Base-by-base conservation (phyloP, 2,329 filamentous ascomycete species). In the Fusarium sp. region DNA sequence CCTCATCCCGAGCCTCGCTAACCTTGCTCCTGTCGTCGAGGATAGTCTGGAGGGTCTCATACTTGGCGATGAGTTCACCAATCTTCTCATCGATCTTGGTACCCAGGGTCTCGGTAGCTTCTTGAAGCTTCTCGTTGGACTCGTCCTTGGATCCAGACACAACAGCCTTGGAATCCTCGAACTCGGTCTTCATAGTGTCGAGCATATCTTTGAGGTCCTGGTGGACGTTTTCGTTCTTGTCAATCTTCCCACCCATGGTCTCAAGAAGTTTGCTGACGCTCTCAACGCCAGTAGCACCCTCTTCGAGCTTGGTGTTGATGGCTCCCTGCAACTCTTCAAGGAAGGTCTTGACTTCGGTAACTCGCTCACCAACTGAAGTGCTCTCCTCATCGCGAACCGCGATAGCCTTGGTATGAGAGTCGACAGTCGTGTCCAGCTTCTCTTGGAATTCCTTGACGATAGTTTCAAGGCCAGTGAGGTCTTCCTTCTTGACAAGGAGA, bases 341-440 rank as follows among this genome's bases (percentile, higher is more conserved):
- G 73, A 94, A 89, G 1, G 83, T 81, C 81, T 93, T 95, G 75
- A 97, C 89, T 72, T 94, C 93, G 2, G 88, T 87, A 17, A 98
- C 91, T 58, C 91, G 91, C 63, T 95, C 91, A 15, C 91, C 87
- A 24, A 97, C 88, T 15, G 89, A 90, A 22, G 91, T 90, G 55
- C 93, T 94, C 77, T 98, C 95, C 44, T 91, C 88, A 75, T 95
- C 94, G 26, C 94, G 91, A 62, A 95, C 91, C 54, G 96, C 93
- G 45, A 96, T 91, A 1, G 92, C 91, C 79, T 93, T 93, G 3
- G 89, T 89, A 17, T 91, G 94, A 24, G 92, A 84, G 43, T 93
- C 91, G 46, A 92, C 89, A 57, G 94, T 90, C 4, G 84, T 81
- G 34, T 91, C 87, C 19, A 90, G 80, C 68, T 85, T 89, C 71